Evolutionary conservation across 1,284 basidiomycete genomes (phyloP).

Genomic region (Hypsizygus ulmarius): DNA sequence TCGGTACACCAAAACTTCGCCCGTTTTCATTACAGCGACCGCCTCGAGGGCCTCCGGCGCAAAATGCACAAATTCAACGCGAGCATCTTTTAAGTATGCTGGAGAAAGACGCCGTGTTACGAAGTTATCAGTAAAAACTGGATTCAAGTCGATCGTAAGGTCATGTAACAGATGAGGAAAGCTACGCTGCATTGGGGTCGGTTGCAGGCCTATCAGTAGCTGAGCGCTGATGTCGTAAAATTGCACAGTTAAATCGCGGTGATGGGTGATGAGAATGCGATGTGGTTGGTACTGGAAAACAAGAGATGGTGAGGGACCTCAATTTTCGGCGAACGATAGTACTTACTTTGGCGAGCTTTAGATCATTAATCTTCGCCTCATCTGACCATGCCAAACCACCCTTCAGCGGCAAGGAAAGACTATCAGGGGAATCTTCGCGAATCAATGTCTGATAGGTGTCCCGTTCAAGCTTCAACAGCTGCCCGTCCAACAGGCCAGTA

Average conservation of each 20-base stretch:
- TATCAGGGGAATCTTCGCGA: slow-evolving; percentile 21
- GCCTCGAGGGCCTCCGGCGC: slow-evolving; percentile 69
- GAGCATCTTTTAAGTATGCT: slow-evolving; percentile 31
- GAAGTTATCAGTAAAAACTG: slow-evolving; percentile 46
- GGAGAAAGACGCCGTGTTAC: slow-evolving; percentile 34
- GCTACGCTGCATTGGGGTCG: slow-evolving; percentile 46
- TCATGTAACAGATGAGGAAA: slow-evolving; percentile 63
- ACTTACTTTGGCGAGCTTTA: slow-evolving; percentile 50
- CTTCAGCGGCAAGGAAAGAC: slow-evolving; percentile 35
- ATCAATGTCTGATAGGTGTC: slow-evolving; percentile 42
- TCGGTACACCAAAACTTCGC: slow-evolving; percentile 66
- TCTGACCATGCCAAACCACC: slow-evolving; percentile 56
- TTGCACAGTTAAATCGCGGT: slow-evolving; percentile 62
- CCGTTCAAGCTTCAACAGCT: slow-evolving; percentile 43
- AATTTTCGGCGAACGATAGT: background rate
- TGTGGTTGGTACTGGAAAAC: slow-evolving; percentile 55
- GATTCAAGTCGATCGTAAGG: slow-evolving; percentile 60
- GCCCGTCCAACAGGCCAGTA: slow-evolving; percentile 40
- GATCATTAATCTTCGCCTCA: slow-evolving; percentile 38
- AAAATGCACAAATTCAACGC: slow-evolving; percentile 56
- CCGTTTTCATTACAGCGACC: slow-evolving; percentile 57
- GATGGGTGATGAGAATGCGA: slow-evolving; percentile 66
- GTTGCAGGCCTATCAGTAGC: slow-evolving; percentile 49
- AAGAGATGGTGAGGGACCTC: background rate
- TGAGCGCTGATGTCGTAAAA: slow-evolving; percentile 73